A percentile compares a stretch with the other conserved stretches of the same genome.
phyloP scores from a whole-genome alignment of 2,329 filamentous ascomycete species.

The Talaromyces sp. region DNA sequence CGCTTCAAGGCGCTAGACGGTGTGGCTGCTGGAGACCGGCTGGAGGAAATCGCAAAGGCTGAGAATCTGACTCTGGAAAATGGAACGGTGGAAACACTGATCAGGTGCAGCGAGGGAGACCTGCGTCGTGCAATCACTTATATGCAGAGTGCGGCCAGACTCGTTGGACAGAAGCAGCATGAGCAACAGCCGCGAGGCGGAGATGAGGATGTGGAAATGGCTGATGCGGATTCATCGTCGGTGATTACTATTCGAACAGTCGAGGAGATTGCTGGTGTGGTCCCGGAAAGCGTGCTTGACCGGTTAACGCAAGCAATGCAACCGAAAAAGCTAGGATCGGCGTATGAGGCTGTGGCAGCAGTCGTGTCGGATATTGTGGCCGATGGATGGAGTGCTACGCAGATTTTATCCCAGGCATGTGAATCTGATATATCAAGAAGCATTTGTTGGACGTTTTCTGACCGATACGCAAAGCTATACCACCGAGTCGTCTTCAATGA shows the following conservation, averaged over 20 bases:
- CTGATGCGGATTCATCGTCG: slow-evolving; percentile 44
- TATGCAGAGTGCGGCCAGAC: slow-evolving; percentile 83
- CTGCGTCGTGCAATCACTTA: slow-evolving; percentile 94
- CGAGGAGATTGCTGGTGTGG: slow-evolving; percentile 93
- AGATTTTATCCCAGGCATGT: slow-evolving; percentile 71
- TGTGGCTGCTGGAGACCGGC: slow-evolving; percentile 69
- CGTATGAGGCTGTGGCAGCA: slow-evolving; percentile 69
- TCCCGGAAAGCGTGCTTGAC: slow-evolving; percentile 70
- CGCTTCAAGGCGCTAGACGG: slow-evolving; percentile 94
- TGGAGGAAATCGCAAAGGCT: slow-evolving; percentile 74
- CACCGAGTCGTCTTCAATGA: slow-evolving; percentile 79
- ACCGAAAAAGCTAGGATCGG: slow-evolving; percentile 57
- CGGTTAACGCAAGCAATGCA: slow-evolving; percentile 69
- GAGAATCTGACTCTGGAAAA: slow-evolving; percentile 73
- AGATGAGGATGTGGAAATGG: slow-evolving; percentile 58
- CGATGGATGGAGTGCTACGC: slow-evolving; percentile 92
- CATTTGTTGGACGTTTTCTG: neutral
- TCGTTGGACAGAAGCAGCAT: slow-evolving; percentile 63
- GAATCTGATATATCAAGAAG: slow-evolving; percentile 14
- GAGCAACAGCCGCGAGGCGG: slow-evolving; percentile 31
- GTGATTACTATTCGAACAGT: slow-evolving; percentile 71
- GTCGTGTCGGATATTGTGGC: slow-evolving; percentile 87
- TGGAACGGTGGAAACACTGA: slow-evolving; percentile 76
- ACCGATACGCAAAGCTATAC: slow-evolving; percentile 44
- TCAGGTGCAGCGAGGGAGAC: slow-evolving; percentile 88